A percentile compares a stretch with the other conserved stretches of the same genome.
Conservation (phyloP, 768 basidiomycete genomes). For the Rubroboletus satanas region DNA sequence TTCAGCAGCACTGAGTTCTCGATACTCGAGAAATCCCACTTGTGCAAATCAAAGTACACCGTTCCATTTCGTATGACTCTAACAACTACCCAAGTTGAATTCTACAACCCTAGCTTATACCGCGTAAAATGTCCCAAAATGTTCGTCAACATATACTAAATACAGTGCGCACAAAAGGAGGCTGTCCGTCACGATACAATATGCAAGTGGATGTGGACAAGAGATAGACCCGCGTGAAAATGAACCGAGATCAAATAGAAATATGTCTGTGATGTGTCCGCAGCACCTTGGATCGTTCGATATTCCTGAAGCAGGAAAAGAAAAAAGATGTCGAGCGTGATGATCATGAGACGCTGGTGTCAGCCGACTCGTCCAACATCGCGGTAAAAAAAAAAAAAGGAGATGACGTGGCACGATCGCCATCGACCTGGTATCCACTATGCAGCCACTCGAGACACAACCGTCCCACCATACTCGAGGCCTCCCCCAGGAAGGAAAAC, state of each 20-base stretch:
- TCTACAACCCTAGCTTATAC: not conserved
- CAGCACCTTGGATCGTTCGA: not conserved
- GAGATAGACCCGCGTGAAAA: not conserved
- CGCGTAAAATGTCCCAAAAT: not conserved
- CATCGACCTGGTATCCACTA: slow-evolving; percentile 5
- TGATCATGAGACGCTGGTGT: not conserved
- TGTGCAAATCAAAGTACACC: not conserved
- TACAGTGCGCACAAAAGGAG: not conserved
- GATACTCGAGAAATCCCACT: not conserved
- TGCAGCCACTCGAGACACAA: slow-evolving; percentile 35
- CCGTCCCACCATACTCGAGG: slow-evolving; percentile 32
- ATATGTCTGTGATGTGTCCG: slow-evolving; percentile 16
- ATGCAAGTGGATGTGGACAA: slow-evolving; percentile 1
- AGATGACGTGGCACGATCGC: not conserved
- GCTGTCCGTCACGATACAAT: slow-evolving; percentile 8
- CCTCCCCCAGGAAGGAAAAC: slow-evolving; percentile 27
- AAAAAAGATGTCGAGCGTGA: not conserved
- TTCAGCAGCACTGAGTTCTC: not conserved
- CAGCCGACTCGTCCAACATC: not conserved
- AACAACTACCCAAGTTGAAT: not conserved
- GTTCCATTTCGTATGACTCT: not conserved
- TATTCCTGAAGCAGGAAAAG: not conserved
- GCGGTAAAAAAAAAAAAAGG: not conserved
- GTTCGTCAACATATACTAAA: slow-evolving; percentile 2
- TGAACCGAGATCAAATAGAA: slow-evolving; percentile 7